Evolutionary conservation across 495 filamentous ascomycete species (phyloP).

Genomic region (Friedmanniomyces simplex): DNA sequence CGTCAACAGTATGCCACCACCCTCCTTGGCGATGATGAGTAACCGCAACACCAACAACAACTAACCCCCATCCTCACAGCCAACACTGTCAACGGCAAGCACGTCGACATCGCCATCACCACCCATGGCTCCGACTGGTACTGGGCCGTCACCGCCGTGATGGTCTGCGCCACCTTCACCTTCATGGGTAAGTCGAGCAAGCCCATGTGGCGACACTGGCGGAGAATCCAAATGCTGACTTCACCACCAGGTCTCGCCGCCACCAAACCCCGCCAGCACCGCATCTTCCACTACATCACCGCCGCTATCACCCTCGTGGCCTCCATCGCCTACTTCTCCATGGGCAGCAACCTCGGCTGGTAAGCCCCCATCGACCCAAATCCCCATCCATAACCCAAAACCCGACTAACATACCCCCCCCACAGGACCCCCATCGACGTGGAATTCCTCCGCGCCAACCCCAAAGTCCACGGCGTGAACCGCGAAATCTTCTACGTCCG

Average conservation of each 20-base stretch:
- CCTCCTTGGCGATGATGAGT: no score
- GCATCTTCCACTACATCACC: slow-evolving; percentile 63
- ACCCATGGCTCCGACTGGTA: slow-evolving; percentile 49
- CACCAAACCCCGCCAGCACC: slow-evolving; percentile 38
- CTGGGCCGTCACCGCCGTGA: slow-evolving; percentile 47
- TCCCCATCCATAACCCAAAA: neutral
- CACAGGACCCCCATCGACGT: slow-evolving; percentile 42
- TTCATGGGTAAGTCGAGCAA: slow-evolving; percentile 25
- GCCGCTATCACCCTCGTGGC: slow-evolving; percentile 50
- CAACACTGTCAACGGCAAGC: slow-evolving; percentile 8
- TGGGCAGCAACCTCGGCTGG: slow-evolving; percentile 59
- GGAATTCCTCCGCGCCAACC: slow-evolving; percentile 39
- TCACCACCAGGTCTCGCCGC: slow-evolving; percentile 32
- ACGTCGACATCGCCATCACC: slow-evolving; percentile 46
- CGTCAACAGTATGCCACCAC: slow-evolving; percentile 22
- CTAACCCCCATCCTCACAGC: neutral
- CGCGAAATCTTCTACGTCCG: slow-evolving; percentile 63
- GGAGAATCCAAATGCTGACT: no score
- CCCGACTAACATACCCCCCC: no score
- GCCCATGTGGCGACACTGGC: no score
- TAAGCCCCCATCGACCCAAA: neutral
- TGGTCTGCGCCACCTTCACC: slow-evolving; percentile 35
- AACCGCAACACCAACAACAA: no score
- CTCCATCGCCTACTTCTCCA: slow-evolving; percentile 56
- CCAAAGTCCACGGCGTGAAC: slow-evolving; percentile 35